Percentiles rank a stretch among this genome's conserved stretches.
Conservation (phyloP, 2,329 filamentous ascomycete species). For the Mycogone perniciosa region DNA sequence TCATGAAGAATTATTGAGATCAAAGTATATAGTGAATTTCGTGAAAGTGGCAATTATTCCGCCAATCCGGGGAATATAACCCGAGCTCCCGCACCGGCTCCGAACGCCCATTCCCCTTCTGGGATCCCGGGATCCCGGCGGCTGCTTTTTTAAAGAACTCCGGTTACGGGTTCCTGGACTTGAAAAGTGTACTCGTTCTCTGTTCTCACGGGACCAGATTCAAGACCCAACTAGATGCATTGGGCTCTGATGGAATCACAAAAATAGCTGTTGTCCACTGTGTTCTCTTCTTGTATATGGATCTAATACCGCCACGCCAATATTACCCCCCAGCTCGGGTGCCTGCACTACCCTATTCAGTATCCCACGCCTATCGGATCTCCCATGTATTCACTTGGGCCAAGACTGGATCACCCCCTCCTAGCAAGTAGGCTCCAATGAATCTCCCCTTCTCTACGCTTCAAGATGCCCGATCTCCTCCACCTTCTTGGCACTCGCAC, state of each 20-base stretch:
- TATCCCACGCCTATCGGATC: not conserved
- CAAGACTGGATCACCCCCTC: not conserved
- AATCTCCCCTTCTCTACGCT: slow-evolving; percentile 8
- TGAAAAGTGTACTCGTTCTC: no score
- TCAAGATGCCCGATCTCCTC: slow-evolving; percentile 37
- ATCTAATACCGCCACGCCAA: not conserved
- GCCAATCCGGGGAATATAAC: slow-evolving; percentile 3
- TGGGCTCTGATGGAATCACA: not conserved
- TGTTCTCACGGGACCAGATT: not conserved
- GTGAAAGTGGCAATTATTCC: not conserved
- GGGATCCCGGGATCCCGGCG: slow-evolving; percentile 8
- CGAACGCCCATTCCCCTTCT: slow-evolving; percentile 10
- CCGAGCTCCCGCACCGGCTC: slow-evolving; percentile 6
- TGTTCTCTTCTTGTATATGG: not conserved
- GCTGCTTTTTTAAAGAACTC: not conserved
- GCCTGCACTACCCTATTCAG: not conserved
- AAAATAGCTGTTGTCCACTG: not conserved
- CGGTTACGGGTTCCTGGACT: slow-evolving; percentile 3
- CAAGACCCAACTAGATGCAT: not conserved
- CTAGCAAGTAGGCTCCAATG: not conserved
- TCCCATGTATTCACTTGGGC: not conserved
- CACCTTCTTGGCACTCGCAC: slow-evolving; percentile 40
- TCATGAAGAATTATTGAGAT: not conserved
- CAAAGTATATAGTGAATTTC: not conserved
- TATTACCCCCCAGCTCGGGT: not conserved